A percentile compares a stretch with the other conserved stretches of the same genome.
Conservation (phyloP, 495 filamentous ascomycete genomes). For the Xylaria curta region DNA sequence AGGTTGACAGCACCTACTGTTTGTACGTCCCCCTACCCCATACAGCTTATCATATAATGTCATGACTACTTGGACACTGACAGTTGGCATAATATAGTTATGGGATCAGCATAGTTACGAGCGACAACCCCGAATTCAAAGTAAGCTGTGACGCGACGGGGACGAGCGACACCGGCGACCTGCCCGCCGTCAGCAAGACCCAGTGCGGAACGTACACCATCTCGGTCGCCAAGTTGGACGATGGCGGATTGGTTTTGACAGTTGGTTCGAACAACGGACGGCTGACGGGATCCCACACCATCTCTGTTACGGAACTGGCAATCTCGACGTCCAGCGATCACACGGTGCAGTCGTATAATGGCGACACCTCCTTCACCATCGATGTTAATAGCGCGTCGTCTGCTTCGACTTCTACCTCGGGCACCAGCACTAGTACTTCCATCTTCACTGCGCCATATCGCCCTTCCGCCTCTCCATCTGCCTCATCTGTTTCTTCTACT, state of each 20-base stretch:
- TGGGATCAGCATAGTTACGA: constrained; percentile 2
- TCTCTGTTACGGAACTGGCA: not conserved
- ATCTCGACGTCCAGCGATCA: not conserved
- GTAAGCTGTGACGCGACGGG: not conserved
- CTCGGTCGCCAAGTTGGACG: not conserved
- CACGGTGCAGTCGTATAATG: not conserved
- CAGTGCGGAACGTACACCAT: constrained; percentile 15
- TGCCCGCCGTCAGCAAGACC: constrained; percentile 11
- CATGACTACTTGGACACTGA: not conserved
- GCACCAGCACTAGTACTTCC: not conserved
- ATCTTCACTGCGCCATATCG: not conserved
- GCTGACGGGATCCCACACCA: not conserved
- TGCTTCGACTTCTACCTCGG: not conserved
- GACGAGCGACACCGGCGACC: not conserved
- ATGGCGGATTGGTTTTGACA: constrained; percentile 10
- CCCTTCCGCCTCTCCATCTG: not conserved
- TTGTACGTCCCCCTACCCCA: not conserved
- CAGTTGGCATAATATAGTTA: not conserved
- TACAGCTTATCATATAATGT: not conserved
- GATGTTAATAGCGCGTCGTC: constrained; percentile 1
- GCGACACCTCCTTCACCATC: constrained; percentile 9
- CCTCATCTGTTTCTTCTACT: constrained; percentile 3
- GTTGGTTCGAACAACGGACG: not conserved
- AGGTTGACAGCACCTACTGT: not conserved
- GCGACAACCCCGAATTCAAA: not conserved